Percentiles rank a stretch among this genome's conserved stretches.
phyloP scores from a whole-genome alignment of 371 early-diverging fungal species.

The Mortierella sp. region DNA sequence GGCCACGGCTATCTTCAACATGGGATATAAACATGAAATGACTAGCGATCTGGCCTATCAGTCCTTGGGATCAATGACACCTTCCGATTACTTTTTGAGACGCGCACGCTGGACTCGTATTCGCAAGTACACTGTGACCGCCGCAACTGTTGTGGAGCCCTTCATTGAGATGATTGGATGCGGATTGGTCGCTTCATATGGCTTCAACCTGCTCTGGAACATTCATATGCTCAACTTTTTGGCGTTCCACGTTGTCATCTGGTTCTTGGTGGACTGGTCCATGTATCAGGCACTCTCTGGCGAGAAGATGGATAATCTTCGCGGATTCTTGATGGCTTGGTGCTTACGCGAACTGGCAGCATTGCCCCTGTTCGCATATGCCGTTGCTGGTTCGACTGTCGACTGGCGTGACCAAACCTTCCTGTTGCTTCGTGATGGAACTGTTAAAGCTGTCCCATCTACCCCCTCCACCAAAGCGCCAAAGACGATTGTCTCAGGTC shows the following conservation, averaged over 20 bases:
- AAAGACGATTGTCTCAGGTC: conserved; percentile 19
- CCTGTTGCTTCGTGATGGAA: conserved; percentile 67
- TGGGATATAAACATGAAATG: conserved; percentile 87
- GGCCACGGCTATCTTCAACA: conserved; percentile 86
- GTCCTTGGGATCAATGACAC: conserved; percentile 78
- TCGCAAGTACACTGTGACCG: conserved; percentile 90
- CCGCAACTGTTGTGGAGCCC: conserved; percentile 91
- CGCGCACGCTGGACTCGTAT: conserved; percentile 93
- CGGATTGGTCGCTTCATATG: conserved; percentile 80
- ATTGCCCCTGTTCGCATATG: conserved; percentile 85
- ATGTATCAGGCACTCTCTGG: conserved; percentile 68
- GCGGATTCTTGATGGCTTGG: conserved; percentile 71
- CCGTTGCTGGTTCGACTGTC: conserved; percentile 84
- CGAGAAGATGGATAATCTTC: conserved; percentile 53
- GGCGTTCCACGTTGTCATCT: conserved; percentile 74
- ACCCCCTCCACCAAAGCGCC: conserved; percentile 16
- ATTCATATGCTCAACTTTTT: conserved; percentile 66
- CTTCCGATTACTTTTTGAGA: conserved; percentile 83
- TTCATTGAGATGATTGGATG: conserved; percentile 89
- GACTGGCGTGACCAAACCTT: conserved; percentile 87
- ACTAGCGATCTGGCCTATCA: conserved; percentile 89
- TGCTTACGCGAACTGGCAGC: conserved; percentile 84
- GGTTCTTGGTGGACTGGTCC: conserved; percentile 79
- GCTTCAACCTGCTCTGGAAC: conserved; percentile 64
- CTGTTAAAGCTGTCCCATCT: conserved; percentile 58